Conservation (phyloP, 139 green algal species). For the Eudorina sp. region DNA sequence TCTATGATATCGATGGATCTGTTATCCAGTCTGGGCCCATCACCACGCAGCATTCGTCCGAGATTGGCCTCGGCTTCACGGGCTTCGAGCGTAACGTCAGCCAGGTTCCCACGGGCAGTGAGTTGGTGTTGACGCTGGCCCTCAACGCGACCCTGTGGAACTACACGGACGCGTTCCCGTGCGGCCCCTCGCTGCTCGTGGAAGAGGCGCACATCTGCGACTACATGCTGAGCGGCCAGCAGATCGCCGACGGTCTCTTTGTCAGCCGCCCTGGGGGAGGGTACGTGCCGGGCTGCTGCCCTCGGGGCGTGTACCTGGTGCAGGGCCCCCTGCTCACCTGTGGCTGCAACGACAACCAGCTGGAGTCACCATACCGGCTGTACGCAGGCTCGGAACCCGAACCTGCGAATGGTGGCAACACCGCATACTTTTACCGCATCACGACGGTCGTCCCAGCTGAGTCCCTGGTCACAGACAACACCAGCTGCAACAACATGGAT, state of each 20-base stretch:
- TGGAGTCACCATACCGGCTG: slow-evolving; percentile 59
- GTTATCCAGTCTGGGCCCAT: slow-evolving; percentile 42
- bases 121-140: slow-evolving; percentile 49
- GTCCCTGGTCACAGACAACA: not conserved
- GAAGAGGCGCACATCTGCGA: slow-evolving; percentile 54
- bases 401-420: not conserved
- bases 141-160: slow-evolving; percentile 51
- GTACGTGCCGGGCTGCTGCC: slow-evolving; percentile 53
- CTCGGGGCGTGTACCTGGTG: slow-evolving; percentile 52
- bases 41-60: slow-evolving; percentile 45
- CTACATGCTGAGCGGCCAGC: slow-evolving; percentile 51
- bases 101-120: slow-evolving; percentile 13
- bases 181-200: slow-evolving; percentile 48
- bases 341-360: slow-evolving; percentile 62
- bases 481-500: slow-evolving; percentile 51
- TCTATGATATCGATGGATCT: slow-evolving; percentile 44
- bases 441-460: not conserved
- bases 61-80: slow-evolving; percentile 37
- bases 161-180: slow-evolving; percentile 51
- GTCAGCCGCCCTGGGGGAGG: not conserved
- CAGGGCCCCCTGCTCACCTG: slow-evolving; percentile 27
- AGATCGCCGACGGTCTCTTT: slow-evolving; percentile 19
- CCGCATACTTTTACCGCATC: slow-evolving; percentile 15
- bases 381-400: not conserved
- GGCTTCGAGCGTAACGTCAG: slow-evolving; percentile 37